Percentiles rank a stretch among this genome's conserved stretches.
Evolutionary conservation across 805 yeast species (phyloP).

Genomic region (Teunomyces funiuensis): DNA sequence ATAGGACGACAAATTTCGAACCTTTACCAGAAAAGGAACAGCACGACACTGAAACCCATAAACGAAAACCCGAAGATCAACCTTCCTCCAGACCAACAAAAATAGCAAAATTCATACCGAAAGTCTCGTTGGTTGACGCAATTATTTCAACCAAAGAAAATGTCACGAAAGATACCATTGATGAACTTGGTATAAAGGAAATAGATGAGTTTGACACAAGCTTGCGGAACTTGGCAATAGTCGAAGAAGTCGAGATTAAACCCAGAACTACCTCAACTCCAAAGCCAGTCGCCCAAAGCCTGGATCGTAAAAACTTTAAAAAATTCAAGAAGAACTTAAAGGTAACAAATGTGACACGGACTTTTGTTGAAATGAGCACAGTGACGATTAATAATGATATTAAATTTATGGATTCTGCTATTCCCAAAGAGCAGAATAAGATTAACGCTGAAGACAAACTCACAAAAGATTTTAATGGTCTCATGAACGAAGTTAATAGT

Average conservation of each 20-base stretch:
- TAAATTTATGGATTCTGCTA: constrained; percentile 2
- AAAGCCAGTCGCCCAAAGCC: constrained; percentile 18
- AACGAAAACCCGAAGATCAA: background rate
- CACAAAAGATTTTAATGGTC: constrained; percentile 12
- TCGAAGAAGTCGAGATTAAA: constrained; percentile 26
- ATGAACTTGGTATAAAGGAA: constrained; percentile 27
- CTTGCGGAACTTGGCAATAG: constrained; percentile 33
- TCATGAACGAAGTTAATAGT: constrained; percentile 13
- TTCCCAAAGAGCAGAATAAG: background rate
- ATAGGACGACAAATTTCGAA: too few species aligned
- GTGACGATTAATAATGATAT: constrained; percentile 10
- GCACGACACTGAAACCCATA: background rate
- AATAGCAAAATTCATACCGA: constrained; percentile 7
- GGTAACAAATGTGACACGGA: constrained; percentile 24
- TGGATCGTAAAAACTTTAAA: constrained; percentile 39
- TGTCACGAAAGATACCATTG: constrained; percentile 20
- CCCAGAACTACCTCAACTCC: constrained; percentile 12
- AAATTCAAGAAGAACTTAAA: constrained; percentile 28
- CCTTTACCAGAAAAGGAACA: background rate
- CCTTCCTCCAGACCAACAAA: background rate
- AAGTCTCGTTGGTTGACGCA: constrained; percentile 29
- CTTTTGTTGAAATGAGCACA: constrained; percentile 26
- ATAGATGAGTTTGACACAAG: constrained; percentile 24
- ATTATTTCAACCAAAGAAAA: constrained; percentile 24
- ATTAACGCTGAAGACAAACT: constrained; percentile 7